Conservation (phyloP, 75 land plant genomes). For the Picea sitchensis region DNA sequence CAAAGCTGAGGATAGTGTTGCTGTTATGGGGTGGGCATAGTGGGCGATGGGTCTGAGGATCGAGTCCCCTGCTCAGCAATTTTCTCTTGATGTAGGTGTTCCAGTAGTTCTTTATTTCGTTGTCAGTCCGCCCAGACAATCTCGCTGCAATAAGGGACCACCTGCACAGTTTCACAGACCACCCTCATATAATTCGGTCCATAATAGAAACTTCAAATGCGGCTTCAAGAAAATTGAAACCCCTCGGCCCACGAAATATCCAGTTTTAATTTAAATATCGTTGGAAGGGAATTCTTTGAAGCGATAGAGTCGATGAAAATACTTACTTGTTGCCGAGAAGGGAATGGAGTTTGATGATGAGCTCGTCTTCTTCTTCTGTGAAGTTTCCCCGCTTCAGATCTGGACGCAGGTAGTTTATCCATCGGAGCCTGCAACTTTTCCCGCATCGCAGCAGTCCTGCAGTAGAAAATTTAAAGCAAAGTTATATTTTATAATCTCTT, state of each 20-base stretch:
- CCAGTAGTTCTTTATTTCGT: constrained; percentile 20
- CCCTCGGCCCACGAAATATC: no score
- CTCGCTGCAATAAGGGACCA: constrained; percentile 18
- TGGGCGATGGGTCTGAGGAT: constrained; percentile 3
- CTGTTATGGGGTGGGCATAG: background rate
- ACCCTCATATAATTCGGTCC: background rate
- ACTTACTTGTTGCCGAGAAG: constrained; percentile 57
- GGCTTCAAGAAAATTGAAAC: background rate
- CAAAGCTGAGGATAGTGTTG: background rate
- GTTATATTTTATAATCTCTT: no score
- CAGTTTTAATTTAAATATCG: background rate
- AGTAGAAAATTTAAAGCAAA: background rate
- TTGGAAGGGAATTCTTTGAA: background rate
- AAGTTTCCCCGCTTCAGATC: constrained; percentile 69
- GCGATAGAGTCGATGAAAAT: background rate
- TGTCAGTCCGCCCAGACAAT: constrained; percentile 13
- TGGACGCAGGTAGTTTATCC: constrained; percentile 68
- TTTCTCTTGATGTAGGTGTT: constrained; percentile 18
- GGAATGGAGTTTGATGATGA: constrained; percentile 63
- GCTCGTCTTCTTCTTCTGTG: constrained; percentile 64
- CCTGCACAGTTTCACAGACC: background rate
- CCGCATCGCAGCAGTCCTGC: constrained; percentile 54
- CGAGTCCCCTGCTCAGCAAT: constrained; percentile 8
- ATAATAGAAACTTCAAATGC: background rate
- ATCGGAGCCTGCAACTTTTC: constrained; percentile 65